Evolutionary conservation across 2,329 filamentous ascomycete genomes (phyloP).

Genomic region (Exophiala oligosperma): DNA sequence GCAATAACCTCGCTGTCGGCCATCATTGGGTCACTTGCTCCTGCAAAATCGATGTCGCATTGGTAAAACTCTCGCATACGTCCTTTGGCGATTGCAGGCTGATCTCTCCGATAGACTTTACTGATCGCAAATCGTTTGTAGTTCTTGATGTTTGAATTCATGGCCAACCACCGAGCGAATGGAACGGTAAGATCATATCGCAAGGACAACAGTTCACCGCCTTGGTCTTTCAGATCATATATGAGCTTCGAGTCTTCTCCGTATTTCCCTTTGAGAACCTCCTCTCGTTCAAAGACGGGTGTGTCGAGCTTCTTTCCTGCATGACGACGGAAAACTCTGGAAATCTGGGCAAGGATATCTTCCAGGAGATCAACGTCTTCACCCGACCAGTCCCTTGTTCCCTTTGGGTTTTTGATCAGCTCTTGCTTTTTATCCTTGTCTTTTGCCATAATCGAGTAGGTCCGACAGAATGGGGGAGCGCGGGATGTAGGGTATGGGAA

Average conservation of each 20-base stretch:
- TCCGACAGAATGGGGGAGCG: neutral
- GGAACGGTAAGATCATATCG: conserved; percentile 87
- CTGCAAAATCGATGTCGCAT: conserved; percentile 95
- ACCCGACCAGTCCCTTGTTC: conserved; percentile 83
- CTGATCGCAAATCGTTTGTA: conserved; percentile 96
- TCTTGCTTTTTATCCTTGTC: conserved; percentile 29
- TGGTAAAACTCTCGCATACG: conserved; percentile 97
- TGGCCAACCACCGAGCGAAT: conserved; percentile 88
- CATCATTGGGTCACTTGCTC: conserved; percentile 76
- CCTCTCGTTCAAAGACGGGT: conserved; percentile 80
- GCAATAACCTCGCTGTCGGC: conserved; percentile 87
- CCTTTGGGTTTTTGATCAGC: conserved; percentile 80
- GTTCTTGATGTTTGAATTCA: conserved; percentile 78
- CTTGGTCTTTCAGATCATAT: conserved; percentile 85
- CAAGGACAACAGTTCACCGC: conserved; percentile 78
- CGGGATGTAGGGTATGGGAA: neutral
- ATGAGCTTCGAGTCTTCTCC: conserved; percentile 91
- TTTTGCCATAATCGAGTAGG: conserved; percentile 22
- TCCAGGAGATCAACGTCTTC: conserved; percentile 78
- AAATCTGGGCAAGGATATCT: conserved; percentile 75
- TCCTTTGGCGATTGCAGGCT: conserved; percentile 84
- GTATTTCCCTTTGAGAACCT: conserved; percentile 86
- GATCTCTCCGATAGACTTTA: conserved; percentile 82
- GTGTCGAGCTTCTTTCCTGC: conserved; percentile 79
- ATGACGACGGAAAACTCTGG: conserved; percentile 78